Base-by-base conservation (phyloP, 2,329 filamentous ascomycete genomes). In the Exophiala viscosa region DNA sequence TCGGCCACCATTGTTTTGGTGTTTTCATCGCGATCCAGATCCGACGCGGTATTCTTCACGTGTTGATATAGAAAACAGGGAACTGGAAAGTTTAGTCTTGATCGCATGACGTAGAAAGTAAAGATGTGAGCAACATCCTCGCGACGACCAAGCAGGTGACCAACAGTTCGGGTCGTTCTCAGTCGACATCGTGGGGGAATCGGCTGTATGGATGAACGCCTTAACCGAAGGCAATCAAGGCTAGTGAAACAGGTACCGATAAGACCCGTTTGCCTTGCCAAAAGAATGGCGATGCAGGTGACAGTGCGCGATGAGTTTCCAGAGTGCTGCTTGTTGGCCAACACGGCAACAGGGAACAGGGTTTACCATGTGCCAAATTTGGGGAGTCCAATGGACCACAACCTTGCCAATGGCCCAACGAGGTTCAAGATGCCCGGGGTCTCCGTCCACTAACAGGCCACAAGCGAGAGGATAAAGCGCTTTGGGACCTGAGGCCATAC, bases 391-490 rank as follows among this genome's bases (percentile, higher is more conserved):
- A 28, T 28, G 23, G 23, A 28, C 23, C 8, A 5, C 8, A 1
- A 28, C 23, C 23, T 28, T 28, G 23, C 23, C 23, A n/a, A n/a
- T n/a, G n/a, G n/a, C n/a, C n/a, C n/a, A 14, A 28, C 33, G 34
- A 46, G 18, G 44, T 28, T 36, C 11, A 23, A 23, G 18, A 13
- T n/a, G 34, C 44, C 33, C 47, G 55, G 50, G 48, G 47, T 44
- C 39, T 14, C 50, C 48, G 47, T 52, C 45, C 33, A 50, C 34
- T 38, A 55, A 44, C 48, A 41, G 50, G 46, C 50, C 53, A 52
- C 53, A 56, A 44, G 40, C 56, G 50, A 59, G 50, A 23, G 39
- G 34, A 41, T 59, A 50, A 59, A 56, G 56, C 53, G 42, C 18
- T 13, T 53, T 54, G 51, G 44, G 40, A 44, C 40, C 50, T 51